A percentile compares a stretch with the other conserved stretches of the same genome.
Conservation (phyloP, 106 monocot species). For the Apostasia shenzhenica region DNA sequence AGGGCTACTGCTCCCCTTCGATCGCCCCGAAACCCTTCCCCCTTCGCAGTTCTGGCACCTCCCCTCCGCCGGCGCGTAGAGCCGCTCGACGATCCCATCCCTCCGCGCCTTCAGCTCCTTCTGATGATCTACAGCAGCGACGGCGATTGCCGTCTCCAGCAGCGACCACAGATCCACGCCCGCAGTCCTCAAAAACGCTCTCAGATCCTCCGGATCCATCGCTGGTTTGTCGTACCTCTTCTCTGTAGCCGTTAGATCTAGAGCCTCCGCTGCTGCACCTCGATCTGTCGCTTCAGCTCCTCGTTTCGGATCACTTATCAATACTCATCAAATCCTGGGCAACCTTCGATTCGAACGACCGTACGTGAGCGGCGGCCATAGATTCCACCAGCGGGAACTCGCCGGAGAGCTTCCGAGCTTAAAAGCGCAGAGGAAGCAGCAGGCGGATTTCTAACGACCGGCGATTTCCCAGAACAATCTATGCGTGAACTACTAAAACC, state of each 20-base stretch:
- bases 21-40: background rate
- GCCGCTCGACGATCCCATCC: conserved; percentile 31
- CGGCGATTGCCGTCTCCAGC: conserved; percentile 27
- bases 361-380: background rate
- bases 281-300: background rate
- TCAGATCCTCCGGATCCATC: conserved; percentile 30
- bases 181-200: conserved; percentile 10
- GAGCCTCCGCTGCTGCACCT: background rate
- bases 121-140: conserved; percentile 22
- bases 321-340: background rate
- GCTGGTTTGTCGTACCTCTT: background rate
- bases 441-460: no score
- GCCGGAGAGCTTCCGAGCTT: background rate
- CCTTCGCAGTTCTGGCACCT: conserved; percentile 12
- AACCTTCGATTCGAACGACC: background rate
- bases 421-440: background rate
- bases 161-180: conserved; percentile 34
- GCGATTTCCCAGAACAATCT: no score
- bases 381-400: background rate
- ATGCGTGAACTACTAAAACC: no score
- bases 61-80: conserved; percentile 20
- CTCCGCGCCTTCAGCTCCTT: conserved; percentile 18
- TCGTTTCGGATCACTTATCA: background rate
- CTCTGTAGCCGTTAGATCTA: conserved; percentile 1
- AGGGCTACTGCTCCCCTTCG: conserved; percentile 3